A percentile compares a stretch with the other conserved stretches of the same genome.
phyloP scores from a whole-genome alignment of 2,329 filamentous ascomycete species.

The Xylaria sp. region DNA sequence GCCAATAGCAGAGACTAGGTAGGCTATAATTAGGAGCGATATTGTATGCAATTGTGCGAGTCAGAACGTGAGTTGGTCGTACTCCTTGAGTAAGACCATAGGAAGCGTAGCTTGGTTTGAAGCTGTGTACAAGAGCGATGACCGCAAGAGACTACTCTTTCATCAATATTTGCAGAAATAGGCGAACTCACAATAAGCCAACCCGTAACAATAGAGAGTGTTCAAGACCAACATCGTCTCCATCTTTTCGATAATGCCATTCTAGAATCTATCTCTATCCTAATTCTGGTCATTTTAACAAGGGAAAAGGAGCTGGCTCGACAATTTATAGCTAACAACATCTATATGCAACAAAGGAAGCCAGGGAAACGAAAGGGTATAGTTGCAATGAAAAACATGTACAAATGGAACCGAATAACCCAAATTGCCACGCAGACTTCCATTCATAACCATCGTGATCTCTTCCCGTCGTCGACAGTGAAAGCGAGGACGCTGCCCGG shows the following conservation, averaged over 20 bases:
- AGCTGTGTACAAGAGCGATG: neutral
- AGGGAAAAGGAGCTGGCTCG: neutral
- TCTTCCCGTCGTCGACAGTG: constrained; percentile 7
- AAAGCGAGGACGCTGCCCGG: neutral
- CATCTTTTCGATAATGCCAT: constrained; percentile 2
- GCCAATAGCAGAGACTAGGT: no score
- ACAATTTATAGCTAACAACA: neutral
- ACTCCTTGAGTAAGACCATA: neutral
- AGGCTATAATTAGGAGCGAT: no score
- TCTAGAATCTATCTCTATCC: constrained; percentile 32
- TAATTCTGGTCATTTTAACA: neutral
- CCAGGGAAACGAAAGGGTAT: constrained; percentile 29
- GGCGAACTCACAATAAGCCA: neutral
- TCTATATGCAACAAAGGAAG: constrained; percentile 11
- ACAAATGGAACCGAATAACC: constrained; percentile 22
- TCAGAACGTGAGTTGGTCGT: no score
- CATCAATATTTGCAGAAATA: neutral
- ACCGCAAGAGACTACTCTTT: neutral
- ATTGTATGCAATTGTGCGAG: no score
- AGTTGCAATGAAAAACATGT: constrained; percentile 28
- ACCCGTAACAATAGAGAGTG: neutral
- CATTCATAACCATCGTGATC: constrained; percentile 2
- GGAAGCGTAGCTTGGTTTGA: neutral
- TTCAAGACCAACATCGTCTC: neutral
- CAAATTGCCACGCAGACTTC: neutral